These are phyloP conservation scores for Suhomyces taliae DNA, from an alignment of 1,139 yeast species.

Conservation along the genomic window DNA sequence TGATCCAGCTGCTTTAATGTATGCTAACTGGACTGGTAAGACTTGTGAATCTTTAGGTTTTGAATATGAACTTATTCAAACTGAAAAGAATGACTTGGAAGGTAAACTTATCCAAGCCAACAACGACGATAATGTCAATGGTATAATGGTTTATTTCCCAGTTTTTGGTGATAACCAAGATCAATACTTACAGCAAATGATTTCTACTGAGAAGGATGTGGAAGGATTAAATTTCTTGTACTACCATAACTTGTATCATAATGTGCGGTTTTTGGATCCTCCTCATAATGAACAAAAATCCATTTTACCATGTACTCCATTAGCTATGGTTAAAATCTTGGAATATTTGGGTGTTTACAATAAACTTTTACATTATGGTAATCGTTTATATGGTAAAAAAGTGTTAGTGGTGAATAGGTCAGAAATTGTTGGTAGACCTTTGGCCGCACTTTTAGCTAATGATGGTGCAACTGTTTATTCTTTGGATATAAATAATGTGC, in stretches of 20 bases:
- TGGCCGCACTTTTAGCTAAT: conserved; percentile 92
- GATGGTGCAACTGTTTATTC: conserved; percentile 97
- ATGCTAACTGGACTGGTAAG: conserved; percentile 94
- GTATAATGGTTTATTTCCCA: conserved; percentile 98
- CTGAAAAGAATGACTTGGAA: conserved; percentile 81
- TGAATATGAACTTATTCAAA: conserved; percentile 70
- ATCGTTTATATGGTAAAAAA: conserved; percentile 89
- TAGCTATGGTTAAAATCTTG: conserved; percentile 89
- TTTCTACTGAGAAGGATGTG: conserved; percentile 84
- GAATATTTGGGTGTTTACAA: conserved; percentile 91
- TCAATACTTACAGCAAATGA: conserved; percentile 90
- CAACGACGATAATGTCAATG: conserved; percentile 71
- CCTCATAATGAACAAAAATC: conserved; percentile 69
- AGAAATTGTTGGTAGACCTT: conserved; percentile 95
- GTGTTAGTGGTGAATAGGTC: conserved; percentile 88
- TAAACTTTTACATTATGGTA: conserved; percentile 77
- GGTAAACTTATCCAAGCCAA: conserved; percentile 82
- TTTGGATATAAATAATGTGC: conserved; percentile 82
- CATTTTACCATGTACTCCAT: conserved; percentile 92
- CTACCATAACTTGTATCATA: conserved; percentile 92
- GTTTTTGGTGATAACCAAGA: conserved; percentile 95
- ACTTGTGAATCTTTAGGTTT: conserved; percentile 87
- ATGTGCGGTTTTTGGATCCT: conserved; percentile 78
- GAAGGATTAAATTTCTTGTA: conserved; percentile 92
- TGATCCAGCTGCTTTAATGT: conserved; percentile 94